Evolutionary conservation across 768 basidiomycete genomes (phyloP).

Genomic region (Tulasnella sp.): DNA sequence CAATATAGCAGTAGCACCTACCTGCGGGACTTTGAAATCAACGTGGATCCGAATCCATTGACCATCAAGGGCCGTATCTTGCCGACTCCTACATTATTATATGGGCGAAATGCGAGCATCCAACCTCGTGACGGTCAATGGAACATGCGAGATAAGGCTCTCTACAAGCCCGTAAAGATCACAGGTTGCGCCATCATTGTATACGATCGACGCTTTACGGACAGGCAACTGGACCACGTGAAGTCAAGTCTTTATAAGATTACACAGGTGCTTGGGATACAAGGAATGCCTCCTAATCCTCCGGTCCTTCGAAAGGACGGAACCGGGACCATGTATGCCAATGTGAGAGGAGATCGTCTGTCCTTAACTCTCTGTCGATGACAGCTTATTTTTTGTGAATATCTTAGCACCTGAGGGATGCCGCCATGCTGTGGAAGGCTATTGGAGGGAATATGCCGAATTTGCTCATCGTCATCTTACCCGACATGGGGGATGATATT

Average conservation of each 20-base stretch:
- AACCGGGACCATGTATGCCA: conserved; percentile 53
- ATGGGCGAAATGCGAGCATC: conserved; percentile 57
- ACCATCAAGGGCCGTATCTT: conserved; percentile 65
- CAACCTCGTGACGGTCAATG: conserved; percentile 67
- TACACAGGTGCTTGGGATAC: conserved; percentile 56
- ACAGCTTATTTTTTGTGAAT: neutral
- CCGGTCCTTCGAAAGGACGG: conserved; percentile 59
- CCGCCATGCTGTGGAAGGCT: conserved; percentile 53
- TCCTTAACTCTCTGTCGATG: too few relatives aligned
- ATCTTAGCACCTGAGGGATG: conserved; percentile 52
- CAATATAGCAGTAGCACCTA: conserved; percentile 75
- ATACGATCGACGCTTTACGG: conserved; percentile 65
- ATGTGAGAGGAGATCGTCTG: neutral
- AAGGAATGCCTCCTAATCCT: conserved; percentile 51
- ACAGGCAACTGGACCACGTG: conserved; percentile 57
- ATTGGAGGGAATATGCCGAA: conserved; percentile 52
- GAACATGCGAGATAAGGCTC: conserved; percentile 67
- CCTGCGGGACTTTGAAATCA: conserved; percentile 71
- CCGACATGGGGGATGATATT: conserved; percentile 68
- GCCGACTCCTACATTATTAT: conserved; percentile 65
- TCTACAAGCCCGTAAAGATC: conserved; percentile 60
- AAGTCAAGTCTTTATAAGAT: conserved; percentile 41
- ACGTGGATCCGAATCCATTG: conserved; percentile 60
- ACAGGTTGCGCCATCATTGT: conserved; percentile 65
- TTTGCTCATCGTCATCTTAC: conserved; percentile 69